phyloP scores from a whole-genome alignment of 345 rosid genomes.

The Syzygium oleosum region DNA sequence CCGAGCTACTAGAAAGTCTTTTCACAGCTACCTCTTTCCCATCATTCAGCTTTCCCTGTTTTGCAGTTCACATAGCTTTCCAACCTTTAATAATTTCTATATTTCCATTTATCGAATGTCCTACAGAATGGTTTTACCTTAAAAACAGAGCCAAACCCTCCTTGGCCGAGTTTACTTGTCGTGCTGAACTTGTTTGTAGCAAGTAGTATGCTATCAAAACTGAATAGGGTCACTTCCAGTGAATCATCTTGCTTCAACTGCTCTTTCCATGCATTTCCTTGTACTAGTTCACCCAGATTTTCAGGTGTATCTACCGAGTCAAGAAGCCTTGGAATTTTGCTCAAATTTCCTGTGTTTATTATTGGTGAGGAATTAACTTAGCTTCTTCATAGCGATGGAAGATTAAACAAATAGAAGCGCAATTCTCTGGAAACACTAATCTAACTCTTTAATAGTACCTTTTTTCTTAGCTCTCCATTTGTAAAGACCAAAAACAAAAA shows the following conservation, averaged over 20 bases:
- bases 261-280: not conserved
- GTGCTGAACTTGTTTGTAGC: not conserved
- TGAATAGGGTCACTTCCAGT: not conserved
- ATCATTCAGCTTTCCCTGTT: slow-evolving; percentile 35
- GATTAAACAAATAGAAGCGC: not conserved
- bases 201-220: not conserved
- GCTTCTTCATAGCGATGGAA: not conserved
- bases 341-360: not conserved
- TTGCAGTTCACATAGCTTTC: not conserved
- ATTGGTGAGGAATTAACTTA: not conserved
- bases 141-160: slow-evolving; percentile 3
- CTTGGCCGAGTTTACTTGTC: slow-evolving; percentile 1
- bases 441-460: not conserved
- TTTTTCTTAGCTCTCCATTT: not conserved
- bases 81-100: not conserved
- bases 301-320: not conserved
- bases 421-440: not conserved
- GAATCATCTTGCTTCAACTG: not conserved
- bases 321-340: not conserved
- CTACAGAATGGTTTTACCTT: not conserved
- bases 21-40: slow-evolving; percentile 57
- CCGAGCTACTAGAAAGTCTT: slow-evolving; percentile 41
- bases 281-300: not conserved
- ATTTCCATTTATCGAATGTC: not conserved
- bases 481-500: not conserved